A percentile compares a stretch with the other conserved stretches of the same genome.
Conservation (phyloP, 1,139 yeast species). For the Debaryomyces sp. region DNA sequence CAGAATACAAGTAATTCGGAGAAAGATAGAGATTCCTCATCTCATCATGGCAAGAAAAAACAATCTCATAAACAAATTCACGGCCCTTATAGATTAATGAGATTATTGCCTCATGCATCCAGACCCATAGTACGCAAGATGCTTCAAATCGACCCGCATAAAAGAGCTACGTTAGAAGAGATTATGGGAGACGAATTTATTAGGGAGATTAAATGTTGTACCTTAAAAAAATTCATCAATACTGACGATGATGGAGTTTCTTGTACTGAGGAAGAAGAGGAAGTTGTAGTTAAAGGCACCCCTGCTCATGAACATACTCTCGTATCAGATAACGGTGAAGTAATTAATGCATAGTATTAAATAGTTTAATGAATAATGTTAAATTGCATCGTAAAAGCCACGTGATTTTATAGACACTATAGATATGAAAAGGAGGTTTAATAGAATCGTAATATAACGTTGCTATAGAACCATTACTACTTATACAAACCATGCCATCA, state of each 20-base stretch:
- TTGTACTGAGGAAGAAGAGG: slow-evolving; percentile 45
- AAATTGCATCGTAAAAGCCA: slow-evolving; percentile 1
- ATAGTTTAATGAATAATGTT: slow-evolving; percentile 9
- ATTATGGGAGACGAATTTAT: slow-evolving; percentile 76
- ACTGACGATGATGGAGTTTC: slow-evolving; percentile 26
- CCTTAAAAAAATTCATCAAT: slow-evolving; percentile 30
- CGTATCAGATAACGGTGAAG: slow-evolving; percentile 28
- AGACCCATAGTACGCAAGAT: slow-evolving; percentile 76
- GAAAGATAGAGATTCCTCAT: slow-evolving; percentile 7
- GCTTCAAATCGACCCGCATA: slow-evolving; percentile 67
- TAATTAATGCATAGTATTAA: slow-evolving; percentile 9
- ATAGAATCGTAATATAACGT: not conserved
- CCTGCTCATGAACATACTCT: slow-evolving; percentile 48
- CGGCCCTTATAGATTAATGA: slow-evolving; percentile 89
- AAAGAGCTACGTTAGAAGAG: slow-evolving; percentile 71
- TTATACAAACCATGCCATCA: slow-evolving; percentile 1
- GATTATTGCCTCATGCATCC: slow-evolving; percentile 84
- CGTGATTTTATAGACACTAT: not conserved
- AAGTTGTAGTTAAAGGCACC: slow-evolving; percentile 37
- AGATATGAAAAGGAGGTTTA: not conserved
- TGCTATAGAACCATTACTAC: not conserved
- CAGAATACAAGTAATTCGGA: slow-evolving; percentile 1
- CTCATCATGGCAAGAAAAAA: slow-evolving; percentile 26
- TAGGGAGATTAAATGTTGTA: slow-evolving; percentile 53
- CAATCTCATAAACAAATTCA: slow-evolving; percentile 46